Evolutionary conservation across 2,329 filamentous ascomycete genomes (phyloP).

Genomic region (Epichloe sibirici): DNA sequence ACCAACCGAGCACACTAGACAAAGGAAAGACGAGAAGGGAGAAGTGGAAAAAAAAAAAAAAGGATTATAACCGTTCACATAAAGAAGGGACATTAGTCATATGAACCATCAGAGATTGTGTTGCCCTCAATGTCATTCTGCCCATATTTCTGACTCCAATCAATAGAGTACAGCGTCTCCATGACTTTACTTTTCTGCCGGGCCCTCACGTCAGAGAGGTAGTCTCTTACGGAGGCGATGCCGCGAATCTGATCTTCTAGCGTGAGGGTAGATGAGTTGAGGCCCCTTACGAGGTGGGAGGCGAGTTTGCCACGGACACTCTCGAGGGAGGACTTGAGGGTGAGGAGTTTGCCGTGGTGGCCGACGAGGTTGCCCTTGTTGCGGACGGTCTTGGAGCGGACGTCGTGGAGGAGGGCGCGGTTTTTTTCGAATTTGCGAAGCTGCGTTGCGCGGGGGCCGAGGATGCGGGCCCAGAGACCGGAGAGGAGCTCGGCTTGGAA

Average conservation of each 20-base stretch:
- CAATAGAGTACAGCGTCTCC: conserved; percentile 45
- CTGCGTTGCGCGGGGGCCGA: conserved; percentile 61
- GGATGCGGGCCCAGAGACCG: conserved; percentile 73
- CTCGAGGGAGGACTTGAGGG: conserved; percentile 78
- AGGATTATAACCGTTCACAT: too few relatives aligned
- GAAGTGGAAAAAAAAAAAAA: neutral
- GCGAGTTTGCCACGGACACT: conserved; percentile 73
- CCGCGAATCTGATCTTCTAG: conserved; percentile 80
- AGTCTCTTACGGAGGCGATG: conserved; percentile 65
- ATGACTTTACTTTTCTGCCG: conserved; percentile 74
- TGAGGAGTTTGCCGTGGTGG: conserved; percentile 73
- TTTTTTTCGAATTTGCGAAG: conserved; percentile 92
- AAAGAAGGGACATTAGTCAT: neutral
- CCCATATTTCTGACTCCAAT: conserved; percentile 7
- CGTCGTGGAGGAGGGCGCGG: conserved; percentile 61
- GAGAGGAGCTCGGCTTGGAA: conserved; percentile 71
- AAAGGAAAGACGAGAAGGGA: neutral
- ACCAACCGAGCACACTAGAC: too few relatives aligned
- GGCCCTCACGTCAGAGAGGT: conserved; percentile 63
- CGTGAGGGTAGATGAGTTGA: conserved; percentile 55
- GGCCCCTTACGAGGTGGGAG: conserved; percentile 64
- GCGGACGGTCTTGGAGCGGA: conserved; percentile 69
- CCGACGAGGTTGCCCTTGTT: conserved; percentile 82
- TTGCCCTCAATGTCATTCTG: conserved; percentile 15
- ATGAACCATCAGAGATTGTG: conserved; percentile 2